Evolutionary conservation across 2,329 filamentous ascomycete species (phyloP), one percentile per base, ranked within the genome.

Genomic region (Clonostachys rhizophaga): DNA sequence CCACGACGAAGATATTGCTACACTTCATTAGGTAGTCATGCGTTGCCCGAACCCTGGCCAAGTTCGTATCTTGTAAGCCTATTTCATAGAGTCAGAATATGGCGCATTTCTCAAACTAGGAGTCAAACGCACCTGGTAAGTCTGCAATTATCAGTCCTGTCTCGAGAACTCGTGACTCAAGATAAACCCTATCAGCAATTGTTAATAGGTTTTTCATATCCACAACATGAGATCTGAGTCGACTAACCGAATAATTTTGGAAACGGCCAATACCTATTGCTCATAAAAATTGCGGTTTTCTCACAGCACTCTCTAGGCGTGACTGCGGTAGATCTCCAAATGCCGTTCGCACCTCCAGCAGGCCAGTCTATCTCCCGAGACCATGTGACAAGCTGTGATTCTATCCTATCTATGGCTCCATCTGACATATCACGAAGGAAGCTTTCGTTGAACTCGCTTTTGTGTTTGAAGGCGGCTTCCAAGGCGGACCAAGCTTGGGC

Each of bases 401-500:
- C 53, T 14, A 61, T 57, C 40, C 51, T 52, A 14, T 58, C 54
- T 7, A 55, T 34, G 10, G 59, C 56, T 1, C 55, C 59, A 4
- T 62, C 54, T 0, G 62, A 57, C 54, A 55, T 58, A 34, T 64
- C 59, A 17, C 48, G 43, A 5, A 56, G 48, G 24, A 56, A 50
- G 0, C 46, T 40, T 34, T 55, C 49, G 12, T 43, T 60, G 43
- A 65, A 63, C 4, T 49, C 44, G 8, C 41, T 34, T 18, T 61
- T 51, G 45, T 66, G 60, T 9, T 54, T 49, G 50, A 67, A 60
- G 43, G 68, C 58, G 43, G 68, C 55, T 46, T 62, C 44, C 24
- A 69, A 45, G 53, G 68, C 54, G 56, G 58, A 56, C 71, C 73
- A 49, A 61, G 75, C 57, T 65, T 79, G 51, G n/a, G 55, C 57